Conservation (phyloP, 2,329 filamentous ascomycete species). For the Fusarium torreyae region DNA sequence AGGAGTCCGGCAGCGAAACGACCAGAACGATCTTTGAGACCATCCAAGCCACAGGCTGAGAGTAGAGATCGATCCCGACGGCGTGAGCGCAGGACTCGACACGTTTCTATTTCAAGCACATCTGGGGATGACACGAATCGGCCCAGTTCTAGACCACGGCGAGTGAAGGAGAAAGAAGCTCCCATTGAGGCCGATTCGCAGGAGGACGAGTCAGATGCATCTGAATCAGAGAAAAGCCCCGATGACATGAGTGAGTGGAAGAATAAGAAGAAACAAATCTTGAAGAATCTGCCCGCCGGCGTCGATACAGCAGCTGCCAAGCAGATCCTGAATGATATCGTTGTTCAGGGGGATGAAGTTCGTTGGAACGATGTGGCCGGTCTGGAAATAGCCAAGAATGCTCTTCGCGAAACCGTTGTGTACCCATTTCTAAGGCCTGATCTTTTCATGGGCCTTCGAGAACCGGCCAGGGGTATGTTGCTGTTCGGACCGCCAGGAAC, state of each 20-base stretch:
- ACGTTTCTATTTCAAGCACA: conserved; percentile 47
- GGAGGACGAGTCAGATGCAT: conserved; percentile 63
- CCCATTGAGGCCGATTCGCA: conserved; percentile 61
- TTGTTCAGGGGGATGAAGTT: conserved; percentile 94
- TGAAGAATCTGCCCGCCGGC: conserved; percentile 85
- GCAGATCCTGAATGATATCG: conserved; percentile 96
- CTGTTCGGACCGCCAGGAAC: conserved; percentile 98
- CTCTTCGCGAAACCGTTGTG: conserved; percentile 94
- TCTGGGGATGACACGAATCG: conserved; percentile 47
- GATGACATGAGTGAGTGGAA: conserved; percentile 70
- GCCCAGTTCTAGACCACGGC: conserved; percentile 45
- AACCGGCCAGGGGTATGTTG: conserved; percentile 94
- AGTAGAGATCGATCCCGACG: conserved; percentile 39
- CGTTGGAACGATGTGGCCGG: conserved; percentile 96
- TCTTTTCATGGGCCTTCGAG: conserved; percentile 93
- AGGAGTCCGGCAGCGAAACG: conserved; percentile 40
- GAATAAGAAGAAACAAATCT: conserved; percentile 72
- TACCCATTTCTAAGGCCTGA: conserved; percentile 97
- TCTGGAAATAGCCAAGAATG: conserved; percentile 89
- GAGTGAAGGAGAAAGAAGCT: conserved; percentile 53
- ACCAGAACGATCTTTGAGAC: conserved; percentile 27
- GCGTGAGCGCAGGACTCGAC: conserved; percentile 39
- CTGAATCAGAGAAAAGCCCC: conserved; percentile 57
- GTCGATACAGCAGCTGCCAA: conserved; percentile 87
- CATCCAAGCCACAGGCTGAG: conserved; percentile 32